Percentiles rank a stretch among this genome's conserved stretches.
Evolutionary conservation across 2,329 filamentous ascomycete species (phyloP).

Genomic region (Aureobasidium uvarum): DNA sequence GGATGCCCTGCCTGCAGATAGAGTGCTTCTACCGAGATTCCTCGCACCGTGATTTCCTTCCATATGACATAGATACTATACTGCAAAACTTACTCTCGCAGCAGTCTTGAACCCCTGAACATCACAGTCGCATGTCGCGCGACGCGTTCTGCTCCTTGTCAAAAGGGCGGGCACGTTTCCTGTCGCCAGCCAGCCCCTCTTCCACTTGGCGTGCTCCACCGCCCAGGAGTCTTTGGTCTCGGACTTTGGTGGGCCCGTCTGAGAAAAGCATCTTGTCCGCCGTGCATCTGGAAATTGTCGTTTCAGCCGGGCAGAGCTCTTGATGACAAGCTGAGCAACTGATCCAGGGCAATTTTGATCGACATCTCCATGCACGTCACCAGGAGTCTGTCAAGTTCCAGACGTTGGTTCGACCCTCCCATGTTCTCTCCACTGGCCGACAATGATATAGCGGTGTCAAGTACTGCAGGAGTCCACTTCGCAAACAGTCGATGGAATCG

Average conservation of each 20-base stretch:
- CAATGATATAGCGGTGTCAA: background rate
- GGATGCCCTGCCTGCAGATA: background rate
- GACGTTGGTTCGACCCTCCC: background rate
- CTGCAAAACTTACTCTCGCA: background rate
- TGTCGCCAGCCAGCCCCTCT: constrained; percentile 10
- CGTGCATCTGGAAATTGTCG: background rate
- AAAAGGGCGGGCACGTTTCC: constrained; percentile 9
- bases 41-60: constrained; percentile 13
- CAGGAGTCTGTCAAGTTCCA: constrained; percentile 16
- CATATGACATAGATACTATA: constrained; percentile 12
- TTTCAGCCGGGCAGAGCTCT: background rate
- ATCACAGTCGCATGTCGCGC: background rate
- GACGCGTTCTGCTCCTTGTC: constrained; percentile 7
- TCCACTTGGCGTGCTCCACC: constrained; percentile 14
- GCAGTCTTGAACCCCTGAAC: background rate
- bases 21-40: constrained; percentile 17
- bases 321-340: constrained; percentile 1
- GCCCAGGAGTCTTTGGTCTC: constrained; percentile 4
- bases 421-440: background rate
- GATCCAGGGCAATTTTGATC: constrained; percentile 13
- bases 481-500: background rate
- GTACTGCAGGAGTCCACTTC: background rate
- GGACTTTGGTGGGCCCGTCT: background rate
- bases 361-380: constrained; percentile 2
- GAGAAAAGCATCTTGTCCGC: background rate